phyloP scores from a whole-genome alignment of 768 basidiomycete genomes.

The Tricholoma saponaceum region DNA sequence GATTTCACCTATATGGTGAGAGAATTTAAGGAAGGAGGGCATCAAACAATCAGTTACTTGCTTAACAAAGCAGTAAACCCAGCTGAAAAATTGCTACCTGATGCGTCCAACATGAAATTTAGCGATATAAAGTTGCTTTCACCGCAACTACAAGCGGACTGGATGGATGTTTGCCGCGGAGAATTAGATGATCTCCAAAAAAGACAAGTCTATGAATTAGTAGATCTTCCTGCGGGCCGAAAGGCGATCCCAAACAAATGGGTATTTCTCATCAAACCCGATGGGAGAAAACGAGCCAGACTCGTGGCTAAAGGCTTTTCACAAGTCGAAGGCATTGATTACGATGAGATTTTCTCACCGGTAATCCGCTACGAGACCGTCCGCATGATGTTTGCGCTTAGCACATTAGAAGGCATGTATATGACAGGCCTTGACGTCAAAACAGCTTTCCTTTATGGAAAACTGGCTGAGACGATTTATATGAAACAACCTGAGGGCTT shows the following conservation, averaged over 20 bases:
- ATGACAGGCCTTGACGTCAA: slow-evolving; percentile 14
- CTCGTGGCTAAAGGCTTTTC: slow-evolving; percentile 36
- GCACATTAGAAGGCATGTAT: slow-evolving; percentile 10
- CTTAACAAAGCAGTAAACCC: background rate
- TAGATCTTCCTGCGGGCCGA: slow-evolving; percentile 4
- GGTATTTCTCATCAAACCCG: slow-evolving; percentile 3
- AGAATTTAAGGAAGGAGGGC: background rate
- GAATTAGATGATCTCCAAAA: background rate
- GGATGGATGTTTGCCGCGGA: background rate
- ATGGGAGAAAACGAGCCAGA: slow-evolving; percentile 17
- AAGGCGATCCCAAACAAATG: slow-evolving; percentile 6
- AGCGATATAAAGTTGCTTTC: background rate
- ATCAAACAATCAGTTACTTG: background rate
- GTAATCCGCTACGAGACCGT: slow-evolving; percentile 21
- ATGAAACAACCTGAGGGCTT: slow-evolving; percentile 14
- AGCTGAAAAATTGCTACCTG: background rate
- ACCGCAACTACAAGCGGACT: background rate
- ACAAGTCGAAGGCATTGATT: slow-evolving; percentile 33
- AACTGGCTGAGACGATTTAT: slow-evolving; percentile 10
- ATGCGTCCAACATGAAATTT: background rate
- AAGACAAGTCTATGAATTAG: background rate
- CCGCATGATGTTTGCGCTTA: slow-evolving; percentile 18
- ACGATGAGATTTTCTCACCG: slow-evolving; percentile 27
- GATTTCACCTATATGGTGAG: background rate
- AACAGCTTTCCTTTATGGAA: slow-evolving; percentile 19